Conservation (phyloP, 225 moss, liverwort and hornwort species). For the Lunularia cruciata region DNA sequence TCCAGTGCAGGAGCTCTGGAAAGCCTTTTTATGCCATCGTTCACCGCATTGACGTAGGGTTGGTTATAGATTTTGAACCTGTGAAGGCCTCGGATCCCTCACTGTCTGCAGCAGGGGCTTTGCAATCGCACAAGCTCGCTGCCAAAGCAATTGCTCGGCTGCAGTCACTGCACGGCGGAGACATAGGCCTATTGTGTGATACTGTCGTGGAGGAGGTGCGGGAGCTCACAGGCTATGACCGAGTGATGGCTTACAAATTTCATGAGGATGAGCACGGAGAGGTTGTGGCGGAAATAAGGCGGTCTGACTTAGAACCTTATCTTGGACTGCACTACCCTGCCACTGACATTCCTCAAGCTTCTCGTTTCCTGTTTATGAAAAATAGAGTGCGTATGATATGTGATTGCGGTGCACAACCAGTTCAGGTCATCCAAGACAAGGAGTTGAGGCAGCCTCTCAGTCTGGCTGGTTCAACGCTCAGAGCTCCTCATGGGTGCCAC, state of each 20-base stretch:
- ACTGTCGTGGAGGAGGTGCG: constrained; percentile 59
- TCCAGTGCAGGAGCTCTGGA: constrained; percentile 49
- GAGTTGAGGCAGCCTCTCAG: constrained; percentile 52
- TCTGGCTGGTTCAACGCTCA: constrained; percentile 47
- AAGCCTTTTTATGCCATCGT: constrained; percentile 52
- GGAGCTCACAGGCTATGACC: constrained; percentile 55
- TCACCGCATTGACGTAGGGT: constrained; percentile 50
- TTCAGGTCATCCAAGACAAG: constrained; percentile 46
- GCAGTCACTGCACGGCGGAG: constrained; percentile 52
- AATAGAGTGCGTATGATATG: constrained; percentile 53
- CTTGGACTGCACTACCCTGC: constrained; percentile 58
- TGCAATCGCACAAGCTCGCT: constrained; percentile 50
- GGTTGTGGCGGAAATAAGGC: constrained; percentile 50
- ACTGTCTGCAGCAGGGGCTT: constrained; percentile 39
- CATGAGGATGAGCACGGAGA: constrained; percentile 63
- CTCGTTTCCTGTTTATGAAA: constrained; percentile 50
- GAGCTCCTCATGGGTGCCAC: constrained; percentile 58
- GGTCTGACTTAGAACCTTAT: constrained; percentile 54
- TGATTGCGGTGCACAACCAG: constrained; percentile 41
- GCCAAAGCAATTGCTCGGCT: constrained; percentile 50
- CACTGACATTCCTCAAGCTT: constrained; percentile 57
- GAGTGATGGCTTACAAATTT: constrained; percentile 60
- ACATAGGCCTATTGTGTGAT: constrained; percentile 45
- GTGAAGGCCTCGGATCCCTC: constrained; percentile 37
- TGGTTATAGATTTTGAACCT: constrained; percentile 55